Base-by-base conservation (phyloP, 83 land plant genomes). In the Thuja plicata region DNA sequence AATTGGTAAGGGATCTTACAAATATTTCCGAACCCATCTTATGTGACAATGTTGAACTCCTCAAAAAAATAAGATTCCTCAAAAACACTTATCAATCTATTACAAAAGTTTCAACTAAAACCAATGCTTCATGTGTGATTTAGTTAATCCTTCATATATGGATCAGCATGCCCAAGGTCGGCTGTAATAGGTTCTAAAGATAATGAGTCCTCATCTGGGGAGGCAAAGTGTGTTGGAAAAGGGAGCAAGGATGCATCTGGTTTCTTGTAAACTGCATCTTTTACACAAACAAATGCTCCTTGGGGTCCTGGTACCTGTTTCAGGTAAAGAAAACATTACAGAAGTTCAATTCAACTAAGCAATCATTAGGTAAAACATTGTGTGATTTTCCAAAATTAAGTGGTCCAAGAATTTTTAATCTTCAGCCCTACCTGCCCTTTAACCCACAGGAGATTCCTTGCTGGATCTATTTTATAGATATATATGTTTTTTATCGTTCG, bases 381-480 rank as follows among this genome's bases (percentile, higher is more conserved):
- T 41, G 27, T 27, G 27, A 30, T 48, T 50, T 21, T 34, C 15
- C 88, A 79, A 40, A 66, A 86, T 34, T 19, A 40, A 62, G 34
- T 38, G 50, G 55, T 27, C 40, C 34, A 50, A 57, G 5, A 27
- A 37, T 19, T 78, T 74, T 37, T 50, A 30, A 19, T 57, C 55
- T 27, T 66, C 43, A 71, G 62, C 9, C 89, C 48, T 94, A 98
- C 99, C 92, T 96, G 99, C 89, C 99, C 99, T 89, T 88, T 92
- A 35, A 98, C 99, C 99, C 99, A 98, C 92, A 98, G 93, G 82
- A 98, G 90, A 83, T 97, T 93, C 89, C 99, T 92, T 87, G 93
- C 94, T 40, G 99, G 99, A 55, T 98, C 99, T 87, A 98, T 94
- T 87, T 98, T 98, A 91, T 98, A 96, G 30, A 98, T 87, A 98